Evolutionary conservation across 176 grass and related monocot genomes (phyloP), one percentile per base, ranked within the genome.

Genomic region (Dactylis glomerata): DNA sequence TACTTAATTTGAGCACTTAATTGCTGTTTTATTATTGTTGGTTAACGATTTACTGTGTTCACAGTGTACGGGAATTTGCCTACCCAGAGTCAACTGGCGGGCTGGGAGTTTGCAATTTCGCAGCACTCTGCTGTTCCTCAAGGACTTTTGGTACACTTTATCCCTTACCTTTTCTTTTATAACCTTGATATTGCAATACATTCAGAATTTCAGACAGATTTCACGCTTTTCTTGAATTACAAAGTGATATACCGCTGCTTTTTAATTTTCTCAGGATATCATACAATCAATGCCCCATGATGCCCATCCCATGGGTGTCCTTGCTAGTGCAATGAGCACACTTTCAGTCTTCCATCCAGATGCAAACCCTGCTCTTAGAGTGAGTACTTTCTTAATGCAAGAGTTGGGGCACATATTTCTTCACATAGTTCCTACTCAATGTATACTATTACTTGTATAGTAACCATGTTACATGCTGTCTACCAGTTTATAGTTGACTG

Each of bases 251-350:
- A 16, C 34, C 31, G 10, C 14, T 68, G 1, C 10, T 46, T 55
- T 57, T 63, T 63, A 78, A 42, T 75, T 36, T 87, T 71, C 26
- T 13, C 80, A 99, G 91, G 96, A 99, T 86, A 96, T 96, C 40
- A 91, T 99, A 92, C 96, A 99, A 86, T 49, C 89, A 68, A 99
- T 99, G 96, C 93, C 96, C 82, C 96, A 99, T 89, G 96, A 99
- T 76, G 93, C 96, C 56, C 93, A 99, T 56, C 93, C 96, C 42
- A 99, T 99, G 96, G 96, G 96, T 84, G 96, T 96, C 52, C 93
- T 99, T 92, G 93, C 94, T 16, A 94, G 93, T 49, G 93, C 91
- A 77, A 96, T 99, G 93, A 96, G 96, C 79, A 81, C 86, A 8
- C 91, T 99, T 89, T 99, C 96, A 58, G 91, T 99, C 80, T 99